These are phyloP conservation scores for Aspergillus sp. DNA, from an alignment of 2,329 filamentous ascomycete species.

Conservation along the genomic window DNA sequence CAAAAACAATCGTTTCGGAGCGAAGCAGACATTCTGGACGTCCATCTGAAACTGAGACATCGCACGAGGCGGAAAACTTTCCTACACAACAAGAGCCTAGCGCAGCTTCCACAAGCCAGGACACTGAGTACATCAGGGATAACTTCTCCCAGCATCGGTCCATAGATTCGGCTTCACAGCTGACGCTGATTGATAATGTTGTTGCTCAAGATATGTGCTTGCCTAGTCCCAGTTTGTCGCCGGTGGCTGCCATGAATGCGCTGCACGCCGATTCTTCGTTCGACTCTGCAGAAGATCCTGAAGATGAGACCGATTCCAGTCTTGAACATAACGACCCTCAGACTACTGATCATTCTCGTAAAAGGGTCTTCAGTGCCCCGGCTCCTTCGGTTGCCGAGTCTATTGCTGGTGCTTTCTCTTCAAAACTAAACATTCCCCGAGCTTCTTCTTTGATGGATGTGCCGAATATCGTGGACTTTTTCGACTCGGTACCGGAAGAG, in stretches of 20 bases:
- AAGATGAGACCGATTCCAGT: constrained; percentile 48
- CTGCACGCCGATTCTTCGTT: constrained; percentile 49
- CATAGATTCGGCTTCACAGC: constrained; percentile 34
- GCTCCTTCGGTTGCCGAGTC: constrained; percentile 15
- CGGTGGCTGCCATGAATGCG: constrained; percentile 76
- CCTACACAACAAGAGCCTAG: constrained; percentile 10
- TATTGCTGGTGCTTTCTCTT: constrained; percentile 14
- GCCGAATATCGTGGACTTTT: constrained; percentile 83
- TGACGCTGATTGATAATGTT: constrained; percentile 67
- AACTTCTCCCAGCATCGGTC: constrained; percentile 25
- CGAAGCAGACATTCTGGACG: constrained; percentile 24
- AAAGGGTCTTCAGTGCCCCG: constrained; percentile 22
- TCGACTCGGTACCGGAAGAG: constrained; percentile 86
- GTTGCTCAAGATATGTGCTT: constrained; percentile 86
- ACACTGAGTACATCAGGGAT: constrained; percentile 30
- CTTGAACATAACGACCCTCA: constrained; percentile 43
- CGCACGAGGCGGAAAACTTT: constrained; percentile 5
- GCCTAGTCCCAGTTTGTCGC: constrained; percentile 91
- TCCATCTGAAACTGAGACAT: constrained; percentile 14
- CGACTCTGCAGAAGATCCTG: constrained; percentile 45
- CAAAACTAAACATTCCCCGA: constrained; percentile 30
- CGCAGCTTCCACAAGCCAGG: constrained; percentile 27
- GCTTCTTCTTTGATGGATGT: constrained; percentile 69
- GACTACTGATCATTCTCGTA: constrained; percentile 25
- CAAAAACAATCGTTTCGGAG: constrained; percentile 22